Evolutionary conservation across 805 yeast genomes (phyloP).

Genomic region (Starmerella gropengiesseri): DNA sequence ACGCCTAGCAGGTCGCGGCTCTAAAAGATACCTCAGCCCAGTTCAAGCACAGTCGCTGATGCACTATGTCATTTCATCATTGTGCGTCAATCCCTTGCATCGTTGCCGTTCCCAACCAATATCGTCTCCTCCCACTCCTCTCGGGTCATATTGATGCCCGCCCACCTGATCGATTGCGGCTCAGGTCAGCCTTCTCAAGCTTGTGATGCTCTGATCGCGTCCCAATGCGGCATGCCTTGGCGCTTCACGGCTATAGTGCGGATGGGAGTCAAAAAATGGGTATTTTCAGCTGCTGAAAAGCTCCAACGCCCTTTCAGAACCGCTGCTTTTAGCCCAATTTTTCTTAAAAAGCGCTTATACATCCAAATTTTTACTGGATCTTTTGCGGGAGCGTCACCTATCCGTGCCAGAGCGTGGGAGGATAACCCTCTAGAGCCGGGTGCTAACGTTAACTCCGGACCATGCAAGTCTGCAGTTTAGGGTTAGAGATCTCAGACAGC

Average conservation of each 20-base stretch:
- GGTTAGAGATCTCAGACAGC: no score
- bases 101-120: no score
- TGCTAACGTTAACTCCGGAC: no score
- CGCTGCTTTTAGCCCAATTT: background rate
- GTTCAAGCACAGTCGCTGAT: background rate
- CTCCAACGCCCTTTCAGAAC: background rate
- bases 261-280: background rate
- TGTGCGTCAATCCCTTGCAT: background rate
- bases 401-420: no score
- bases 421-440: no score
- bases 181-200: background rate
- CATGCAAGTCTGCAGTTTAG: no score
- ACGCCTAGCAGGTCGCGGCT: no score
- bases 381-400: no score
- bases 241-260: no score
- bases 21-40: no score
- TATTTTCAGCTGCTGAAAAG: background rate
- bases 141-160: background rate
- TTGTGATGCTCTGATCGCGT: background rate
- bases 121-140: no score
- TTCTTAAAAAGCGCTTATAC: background rate
- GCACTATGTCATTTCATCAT: background rate
- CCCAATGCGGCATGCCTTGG: background rate
- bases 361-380: background rate
- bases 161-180: constrained; percentile 3